Conservation (phyloP, 768 basidiomycete genomes). For the Russula sp. region DNA sequence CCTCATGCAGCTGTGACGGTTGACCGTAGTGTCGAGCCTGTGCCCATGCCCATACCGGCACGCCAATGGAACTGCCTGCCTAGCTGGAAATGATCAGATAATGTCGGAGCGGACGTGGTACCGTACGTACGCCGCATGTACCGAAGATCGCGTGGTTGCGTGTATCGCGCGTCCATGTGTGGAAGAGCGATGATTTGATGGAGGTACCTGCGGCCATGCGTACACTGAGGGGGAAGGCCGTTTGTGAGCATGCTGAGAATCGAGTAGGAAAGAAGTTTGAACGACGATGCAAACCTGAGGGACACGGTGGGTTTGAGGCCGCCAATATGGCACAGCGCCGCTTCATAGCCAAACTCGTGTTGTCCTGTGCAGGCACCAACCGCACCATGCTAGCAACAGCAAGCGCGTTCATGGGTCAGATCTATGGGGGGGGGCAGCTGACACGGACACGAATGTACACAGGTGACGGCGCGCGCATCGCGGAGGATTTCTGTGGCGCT, state of each 20-base stretch:
- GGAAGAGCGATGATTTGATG: slow-evolving; percentile 77
- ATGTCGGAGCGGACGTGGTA: slow-evolving; percentile 42
- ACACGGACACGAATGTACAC: slow-evolving; percentile 49
- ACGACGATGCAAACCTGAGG: slow-evolving; percentile 55
- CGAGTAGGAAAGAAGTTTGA: not conserved
- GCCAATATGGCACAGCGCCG: slow-evolving; percentile 68
- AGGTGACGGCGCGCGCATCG: slow-evolving; percentile 61
- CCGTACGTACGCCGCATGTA: slow-evolving; percentile 52
- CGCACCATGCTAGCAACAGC: slow-evolving; percentile 7
- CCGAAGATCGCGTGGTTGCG: slow-evolving; percentile 64
- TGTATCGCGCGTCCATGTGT: slow-evolving; percentile 70
- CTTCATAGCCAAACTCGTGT: slow-evolving; percentile 85
- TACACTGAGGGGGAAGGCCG: slow-evolving; percentile 46
- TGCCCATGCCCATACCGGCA: too few species aligned
- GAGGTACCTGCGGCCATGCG: slow-evolving; percentile 77
- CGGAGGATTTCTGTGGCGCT: slow-evolving; percentile 60
- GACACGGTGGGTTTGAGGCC: slow-evolving; percentile 71
- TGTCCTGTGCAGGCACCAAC: slow-evolving; percentile 31
- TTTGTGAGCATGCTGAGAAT: not conserved
- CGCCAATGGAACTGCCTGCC: too few species aligned
- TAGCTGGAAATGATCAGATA: slow-evolving; percentile 85
- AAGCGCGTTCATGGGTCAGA: slow-evolving; percentile 5
- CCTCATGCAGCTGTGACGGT: too few species aligned
- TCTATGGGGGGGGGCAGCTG: slow-evolving; percentile 12
- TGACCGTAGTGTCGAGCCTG: too few species aligned